phyloP scores from a whole-genome alignment of 345 rosid species.

The Syzygium aromaticum region DNA sequence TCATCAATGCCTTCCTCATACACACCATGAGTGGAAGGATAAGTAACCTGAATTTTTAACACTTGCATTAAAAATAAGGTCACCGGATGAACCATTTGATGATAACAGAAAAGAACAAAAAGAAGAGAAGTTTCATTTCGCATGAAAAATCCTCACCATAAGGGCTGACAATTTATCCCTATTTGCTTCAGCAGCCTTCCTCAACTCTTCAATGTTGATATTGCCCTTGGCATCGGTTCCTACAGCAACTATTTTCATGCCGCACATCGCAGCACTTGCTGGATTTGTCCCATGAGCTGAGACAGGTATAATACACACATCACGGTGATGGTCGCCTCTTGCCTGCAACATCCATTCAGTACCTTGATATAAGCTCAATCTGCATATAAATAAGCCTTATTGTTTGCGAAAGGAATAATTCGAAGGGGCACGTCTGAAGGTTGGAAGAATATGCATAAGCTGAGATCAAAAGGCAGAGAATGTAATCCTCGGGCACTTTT shows the following conservation, averaged over 20 bases:
- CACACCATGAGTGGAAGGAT: slow-evolving; percentile 96
- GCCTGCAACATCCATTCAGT: slow-evolving; percentile 36
- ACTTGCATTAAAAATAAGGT: not conserved
- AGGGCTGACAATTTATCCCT: slow-evolving; percentile 86
- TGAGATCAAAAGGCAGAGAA: not conserved
- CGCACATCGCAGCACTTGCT: slow-evolving; percentile 99
- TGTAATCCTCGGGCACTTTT: not conserved
- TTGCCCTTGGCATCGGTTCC: slow-evolving; percentile 99
- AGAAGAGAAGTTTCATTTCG: not conserved
- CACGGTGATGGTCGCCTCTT: slow-evolving; percentile 94
- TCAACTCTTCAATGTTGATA: slow-evolving; percentile 82
- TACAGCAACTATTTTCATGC: slow-evolving; percentile 91
- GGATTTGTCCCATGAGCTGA: slow-evolving; percentile 99
- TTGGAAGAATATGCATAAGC: not conserved
- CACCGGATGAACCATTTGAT: not conserved
- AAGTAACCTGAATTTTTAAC: slow-evolving; percentile 54
- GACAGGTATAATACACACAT: slow-evolving; percentile 96
- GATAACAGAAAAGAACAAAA: not conserved
- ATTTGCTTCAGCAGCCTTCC: slow-evolving; percentile 88
- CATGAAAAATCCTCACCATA: slow-evolving; percentile 36
- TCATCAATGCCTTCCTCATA: slow-evolving; percentile 96
- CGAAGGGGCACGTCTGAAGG: not conserved
- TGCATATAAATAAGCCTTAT: not conserved
- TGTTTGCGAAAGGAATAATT: not conserved
- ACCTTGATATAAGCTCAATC: not conserved